Evolutionary conservation across 2,329 filamentous ascomycete species (phyloP), one percentile per base, ranked within the genome.

Genomic region (Monascus ruber): DNA sequence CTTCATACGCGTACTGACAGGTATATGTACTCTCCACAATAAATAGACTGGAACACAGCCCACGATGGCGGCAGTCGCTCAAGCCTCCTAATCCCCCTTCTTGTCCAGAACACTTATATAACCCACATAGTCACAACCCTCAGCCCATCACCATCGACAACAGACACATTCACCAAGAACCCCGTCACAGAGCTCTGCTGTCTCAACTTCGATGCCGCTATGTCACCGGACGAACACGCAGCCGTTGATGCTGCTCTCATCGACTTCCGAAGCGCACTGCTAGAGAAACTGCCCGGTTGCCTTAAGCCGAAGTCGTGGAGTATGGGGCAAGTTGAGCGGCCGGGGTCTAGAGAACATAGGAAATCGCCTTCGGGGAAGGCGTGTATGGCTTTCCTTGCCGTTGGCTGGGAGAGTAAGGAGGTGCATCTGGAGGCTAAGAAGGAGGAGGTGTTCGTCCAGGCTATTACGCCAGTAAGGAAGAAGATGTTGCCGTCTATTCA

Each of bases 371-470:
- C 56, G 10, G 62, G 61, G 3, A 53, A 64, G 47, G 69, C 64
- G 7, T 62, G 63, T 39, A 52, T 65, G 40, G 64, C 65, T 47
- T 47, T 69, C 4, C 42, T 64, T n/a, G 59, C 62, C 11, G 56
- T 73, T 39, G 73, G 72, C 4, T 77, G 74, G 74, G 55, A 66
- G 37, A 70, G 60, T 47, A 58, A 70, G 17, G 67, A 73, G 29
- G 59, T 58, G 35, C 74, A 77, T 52, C 56, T 65, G 61, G 54
- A 54, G 36, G 71, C 64, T 27, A 57, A 64, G 39, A 56, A 69
- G 45, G 67, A 66, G 26, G 55, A 64, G 44, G 58, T 53, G 25
- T 76, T 75, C 50, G 52, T 49, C 28, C 52, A 60, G 24, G 55
- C 61, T 10, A 64, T 72, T 42, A 41, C 42, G 36, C 52, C 60